Percentiles rank a stretch among this genome's conserved stretches.
phyloP scores from a whole-genome alignment of 140 eudicot species.

The Flaveria floridana region DNA sequence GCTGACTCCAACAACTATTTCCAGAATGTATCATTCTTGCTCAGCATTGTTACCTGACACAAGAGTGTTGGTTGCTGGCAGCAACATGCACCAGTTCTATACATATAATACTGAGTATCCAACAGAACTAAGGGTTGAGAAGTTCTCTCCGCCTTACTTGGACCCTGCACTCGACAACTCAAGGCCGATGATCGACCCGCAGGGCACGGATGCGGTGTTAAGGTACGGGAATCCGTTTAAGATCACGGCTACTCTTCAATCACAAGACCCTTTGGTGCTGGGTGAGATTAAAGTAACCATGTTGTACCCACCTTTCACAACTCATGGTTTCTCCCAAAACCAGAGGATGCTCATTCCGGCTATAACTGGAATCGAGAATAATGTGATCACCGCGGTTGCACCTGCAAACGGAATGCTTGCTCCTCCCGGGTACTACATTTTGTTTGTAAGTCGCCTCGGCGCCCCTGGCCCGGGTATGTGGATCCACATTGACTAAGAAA shows the following conservation, averaged over 20 bases:
- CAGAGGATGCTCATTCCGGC: conserved; percentile 59
- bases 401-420: conserved; percentile 27
- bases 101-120: conserved; percentile 37
- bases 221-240: conserved; percentile 37
- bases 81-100: conserved; percentile 55
- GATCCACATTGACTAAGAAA: conserved; percentile 44
- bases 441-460: conserved; percentile 57
- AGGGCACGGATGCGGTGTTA: conserved; percentile 3
- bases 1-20: conserved; percentile 41
- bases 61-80: conserved; percentile 58
- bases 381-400: conserved; percentile 24
- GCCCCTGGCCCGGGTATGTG: conserved; percentile 70
- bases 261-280: background rate
- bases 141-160: conserved; percentile 66
- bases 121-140: conserved; percentile 66
- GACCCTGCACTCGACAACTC: conserved; percentile 30
- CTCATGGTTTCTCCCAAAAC: conserved; percentile 69
- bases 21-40: conserved; percentile 72
- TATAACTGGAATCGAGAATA: background rate
- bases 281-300: conserved; percentile 52
- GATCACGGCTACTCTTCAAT: conserved; percentile 7
- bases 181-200: conserved; percentile 33
- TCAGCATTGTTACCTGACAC: conserved; percentile 57
- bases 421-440: conserved; percentile 55
- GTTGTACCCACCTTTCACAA: conserved; percentile 73